Conservation (phyloP, 768 basidiomycete species). For the Amanita brunnescens region DNA sequence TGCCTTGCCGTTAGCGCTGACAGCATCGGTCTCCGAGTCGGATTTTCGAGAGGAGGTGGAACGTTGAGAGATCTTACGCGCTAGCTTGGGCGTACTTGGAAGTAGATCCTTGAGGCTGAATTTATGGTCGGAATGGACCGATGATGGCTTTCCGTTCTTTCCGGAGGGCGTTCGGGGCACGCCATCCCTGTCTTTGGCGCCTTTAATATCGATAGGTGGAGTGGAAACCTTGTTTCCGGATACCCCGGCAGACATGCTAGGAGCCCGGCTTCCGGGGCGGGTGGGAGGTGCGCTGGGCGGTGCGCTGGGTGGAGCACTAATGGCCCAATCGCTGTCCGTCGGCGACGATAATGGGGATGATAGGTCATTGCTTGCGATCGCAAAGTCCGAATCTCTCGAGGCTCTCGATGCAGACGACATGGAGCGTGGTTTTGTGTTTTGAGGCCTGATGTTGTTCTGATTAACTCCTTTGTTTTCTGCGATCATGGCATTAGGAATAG, state of each 20-base stretch:
- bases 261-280: constrained; percentile 36
- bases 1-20: constrained; percentile 16
- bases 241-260: constrained; percentile 36
- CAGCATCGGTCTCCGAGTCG: constrained; percentile 47
- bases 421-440: constrained; percentile 17
- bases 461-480: constrained; percentile 28
- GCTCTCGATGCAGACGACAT: constrained; percentile 17
- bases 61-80: constrained; percentile 57
- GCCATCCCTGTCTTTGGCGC: constrained; percentile 19
- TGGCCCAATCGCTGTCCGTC: constrained; percentile 48
- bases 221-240: constrained; percentile 26
- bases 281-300: constrained; percentile 56
- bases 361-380: constrained; percentile 18
- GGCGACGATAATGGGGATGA: constrained; percentile 34
- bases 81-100: constrained; percentile 63
- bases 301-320: constrained; percentile 51
- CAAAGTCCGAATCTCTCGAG: constrained; percentile 13
- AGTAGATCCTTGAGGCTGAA: constrained; percentile 83
- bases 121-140: constrained; percentile 56
- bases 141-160: constrained; percentile 26
- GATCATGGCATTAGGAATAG: constrained; percentile 11
- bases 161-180: constrained; percentile 19
- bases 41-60: constrained; percentile 57
- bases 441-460: constrained; percentile 13
- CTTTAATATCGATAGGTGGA: constrained; percentile 14